phyloP scores from a whole-genome alignment of 2,329 filamentous ascomycete genomes.

The Celoporthe dispersa region DNA sequence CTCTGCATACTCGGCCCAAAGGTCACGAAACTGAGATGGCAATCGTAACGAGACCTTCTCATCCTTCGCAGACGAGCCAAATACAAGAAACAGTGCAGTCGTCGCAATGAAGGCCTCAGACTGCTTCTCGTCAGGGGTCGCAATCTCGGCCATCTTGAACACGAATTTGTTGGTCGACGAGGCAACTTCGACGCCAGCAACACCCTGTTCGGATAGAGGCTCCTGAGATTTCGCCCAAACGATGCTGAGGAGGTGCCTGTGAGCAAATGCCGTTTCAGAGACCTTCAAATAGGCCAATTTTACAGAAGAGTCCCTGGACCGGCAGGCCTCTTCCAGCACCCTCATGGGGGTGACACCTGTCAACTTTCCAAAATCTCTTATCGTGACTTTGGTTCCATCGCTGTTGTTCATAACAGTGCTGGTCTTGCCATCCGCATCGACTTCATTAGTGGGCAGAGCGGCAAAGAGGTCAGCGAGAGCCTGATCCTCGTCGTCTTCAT shows the following conservation, averaged over 20 bases:
- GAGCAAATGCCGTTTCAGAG: slow-evolving; percentile 75
- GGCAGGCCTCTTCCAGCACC: slow-evolving; percentile 85
- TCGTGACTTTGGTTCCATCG: slow-evolving; percentile 59
- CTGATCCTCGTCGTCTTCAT: slow-evolving; percentile 57
- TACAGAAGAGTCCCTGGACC: slow-evolving; percentile 73
- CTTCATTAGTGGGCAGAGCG: slow-evolving; percentile 63
- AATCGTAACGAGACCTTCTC: slow-evolving; percentile 83
- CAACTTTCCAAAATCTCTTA: slow-evolving; percentile 85
- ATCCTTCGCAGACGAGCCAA: slow-evolving; percentile 77
- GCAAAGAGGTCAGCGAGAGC: slow-evolving; percentile 61
- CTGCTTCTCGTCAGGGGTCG: slow-evolving; percentile 76
- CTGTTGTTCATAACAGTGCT: slow-evolving; percentile 58
- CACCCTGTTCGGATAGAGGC: slow-evolving; percentile 42
- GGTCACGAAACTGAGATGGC: slow-evolving; percentile 79
- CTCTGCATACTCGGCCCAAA: slow-evolving; percentile 80
- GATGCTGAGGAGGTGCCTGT: slow-evolving; percentile 75
- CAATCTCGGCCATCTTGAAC: slow-evolving; percentile 75
- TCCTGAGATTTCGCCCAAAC: slow-evolving; percentile 78
- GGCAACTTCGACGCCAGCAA: slow-evolving; percentile 49
- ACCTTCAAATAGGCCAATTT: slow-evolving; percentile 70
- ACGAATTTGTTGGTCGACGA: slow-evolving; percentile 58
- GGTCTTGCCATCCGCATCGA: slow-evolving; percentile 61
- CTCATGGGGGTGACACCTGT: slow-evolving; percentile 76
- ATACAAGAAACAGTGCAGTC: slow-evolving; percentile 79
- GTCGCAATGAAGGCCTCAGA: slow-evolving; percentile 89